These are phyloP conservation scores for Ceratocystiopsis minuta DNA, from an alignment of 2,329 filamentous ascomycete species.

Conservation along the genomic window DNA sequence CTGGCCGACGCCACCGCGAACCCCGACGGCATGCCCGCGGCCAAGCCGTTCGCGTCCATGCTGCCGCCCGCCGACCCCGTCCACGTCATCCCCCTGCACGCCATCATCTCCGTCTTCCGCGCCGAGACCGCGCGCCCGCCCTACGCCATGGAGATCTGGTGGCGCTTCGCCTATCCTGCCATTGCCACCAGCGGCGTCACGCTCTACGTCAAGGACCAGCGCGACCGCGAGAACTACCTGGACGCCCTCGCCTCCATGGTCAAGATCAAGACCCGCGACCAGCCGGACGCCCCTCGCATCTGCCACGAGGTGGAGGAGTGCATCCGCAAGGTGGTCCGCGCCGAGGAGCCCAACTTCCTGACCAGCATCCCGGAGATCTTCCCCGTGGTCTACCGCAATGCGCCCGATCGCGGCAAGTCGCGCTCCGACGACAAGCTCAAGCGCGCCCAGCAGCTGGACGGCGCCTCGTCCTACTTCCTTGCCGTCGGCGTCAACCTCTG, in stretches of 20 bases:
- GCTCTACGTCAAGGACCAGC: constrained; percentile 29
- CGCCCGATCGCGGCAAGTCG: constrained; percentile 17
- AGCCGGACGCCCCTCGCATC: constrained; percentile 20
- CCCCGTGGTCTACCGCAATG: constrained; percentile 31
- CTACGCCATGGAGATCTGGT: constrained; percentile 38
- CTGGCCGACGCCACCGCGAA: constrained; percentile 13
- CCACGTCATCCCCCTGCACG: constrained; percentile 29
- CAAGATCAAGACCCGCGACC: constrained; percentile 15
- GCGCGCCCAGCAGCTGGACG: constrained; percentile 26
- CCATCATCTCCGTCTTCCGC: constrained; percentile 33
- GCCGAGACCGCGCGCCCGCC: constrained; percentile 30
- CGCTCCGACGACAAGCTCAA: constrained; percentile 25
- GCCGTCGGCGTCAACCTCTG: constrained; percentile 35
- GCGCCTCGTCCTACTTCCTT: constrained; percentile 37
- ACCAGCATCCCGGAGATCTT: constrained; percentile 26
- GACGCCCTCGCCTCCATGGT: constrained; percentile 23
- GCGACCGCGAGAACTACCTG: constrained; percentile 32
- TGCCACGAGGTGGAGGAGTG: constrained; percentile 28
- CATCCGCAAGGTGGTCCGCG: constrained; percentile 27
- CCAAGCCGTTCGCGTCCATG: constrained; percentile 5
- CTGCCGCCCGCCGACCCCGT: constrained; percentile 14
- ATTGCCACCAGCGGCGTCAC: constrained; percentile 28
- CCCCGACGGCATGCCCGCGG: constrained; percentile 6
- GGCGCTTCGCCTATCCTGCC: constrained; percentile 26
- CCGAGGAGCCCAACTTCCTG: constrained; percentile 22